Base-by-base conservation (phyloP, 768 basidiomycete genomes). In the Candolleomyces aberdarensis region DNA sequence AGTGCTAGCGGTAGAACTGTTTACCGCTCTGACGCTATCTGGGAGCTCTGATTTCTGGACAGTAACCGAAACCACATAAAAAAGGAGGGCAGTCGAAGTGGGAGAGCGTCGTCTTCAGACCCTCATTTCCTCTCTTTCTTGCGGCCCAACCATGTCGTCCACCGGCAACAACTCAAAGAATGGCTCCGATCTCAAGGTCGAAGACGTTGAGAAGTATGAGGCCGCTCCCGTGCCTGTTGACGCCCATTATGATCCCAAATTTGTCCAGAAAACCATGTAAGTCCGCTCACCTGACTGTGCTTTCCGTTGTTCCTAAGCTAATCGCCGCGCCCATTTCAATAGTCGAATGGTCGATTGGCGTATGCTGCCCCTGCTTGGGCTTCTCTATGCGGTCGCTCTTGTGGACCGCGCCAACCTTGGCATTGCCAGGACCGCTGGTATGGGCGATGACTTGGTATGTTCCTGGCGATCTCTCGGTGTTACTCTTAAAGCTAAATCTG, bases 331-430 rank as follows among this genome's bases (percentile, higher is more conserved):
- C 14, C 39, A 22, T 44, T 32, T 46, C 53, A 41, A 36, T 44
- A 77, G 76, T 40, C 72, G 68, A 43, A 65, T 62, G 40, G 63
- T 76, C 20, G 76, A 77, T 62, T 71, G 67, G 67, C 71, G 73
- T 14, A 70, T 77, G 63, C 66, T 77, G 9, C 76, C 76, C 8
- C 63, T 77, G 9, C 66, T 77, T 3, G 71, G 71, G 0, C 58
- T 76, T 5, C 65, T 78, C 17, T 75, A 72, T 61, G 65, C 75
- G 3, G 59, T 76, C n/a, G 72, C 73, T 14, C 63, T 76, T 40
- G 72, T 78, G 52, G 76, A 78, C 62, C 68, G 76, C n/a, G 72
- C 72, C 7, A 77, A 76, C 63, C 62, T 76, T 50, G 74, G 74
- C 39, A 66, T 73, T 31, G 76, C 76, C 14, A 66, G 74, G 17